phyloP scores from a whole-genome alignment of 2,329 filamentous ascomycete species.

The Colletotrichum abscissum region DNA sequence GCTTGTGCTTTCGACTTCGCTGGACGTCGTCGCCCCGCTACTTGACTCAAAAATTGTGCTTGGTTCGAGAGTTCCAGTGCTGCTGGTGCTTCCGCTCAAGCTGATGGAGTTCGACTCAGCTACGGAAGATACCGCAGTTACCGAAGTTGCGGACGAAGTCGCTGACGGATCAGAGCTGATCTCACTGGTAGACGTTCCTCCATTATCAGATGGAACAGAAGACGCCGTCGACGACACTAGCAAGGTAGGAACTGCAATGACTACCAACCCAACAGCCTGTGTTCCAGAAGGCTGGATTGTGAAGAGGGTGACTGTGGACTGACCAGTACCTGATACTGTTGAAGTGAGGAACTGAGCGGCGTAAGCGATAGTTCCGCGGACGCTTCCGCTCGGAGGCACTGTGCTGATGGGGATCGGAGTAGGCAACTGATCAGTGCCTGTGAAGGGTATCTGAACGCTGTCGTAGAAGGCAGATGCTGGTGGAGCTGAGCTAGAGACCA shows the following conservation, averaged over 20 bases:
- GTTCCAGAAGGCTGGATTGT: constrained; percentile 10
- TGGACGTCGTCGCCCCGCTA: background rate
- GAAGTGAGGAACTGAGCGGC: background rate
- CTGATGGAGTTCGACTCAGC: background rate
- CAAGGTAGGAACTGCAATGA: background rate
- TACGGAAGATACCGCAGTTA: background rate
- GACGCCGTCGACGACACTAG: background rate
- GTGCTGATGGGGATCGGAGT: background rate
- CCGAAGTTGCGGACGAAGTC: background rate
- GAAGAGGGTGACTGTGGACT: background rate
- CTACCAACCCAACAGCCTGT: background rate
- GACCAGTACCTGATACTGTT: background rate
- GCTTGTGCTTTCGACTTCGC: background rate
- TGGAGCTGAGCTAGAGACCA: background rate
- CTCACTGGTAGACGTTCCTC: background rate
- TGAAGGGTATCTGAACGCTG: background rate
- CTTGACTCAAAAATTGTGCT: background rate
- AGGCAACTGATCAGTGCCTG: background rate
- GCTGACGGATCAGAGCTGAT: background rate
- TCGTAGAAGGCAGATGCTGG: background rate
- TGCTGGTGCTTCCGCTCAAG: background rate
- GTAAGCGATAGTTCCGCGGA: background rate
- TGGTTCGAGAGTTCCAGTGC: background rate
- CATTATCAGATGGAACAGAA: background rate
- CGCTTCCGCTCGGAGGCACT: constrained; percentile 4